These are phyloP conservation scores for Dryadomyces quercus-mongolicae DNA, from an alignment of 2,329 filamentous ascomycete genomes.

Conservation along the genomic window DNA sequence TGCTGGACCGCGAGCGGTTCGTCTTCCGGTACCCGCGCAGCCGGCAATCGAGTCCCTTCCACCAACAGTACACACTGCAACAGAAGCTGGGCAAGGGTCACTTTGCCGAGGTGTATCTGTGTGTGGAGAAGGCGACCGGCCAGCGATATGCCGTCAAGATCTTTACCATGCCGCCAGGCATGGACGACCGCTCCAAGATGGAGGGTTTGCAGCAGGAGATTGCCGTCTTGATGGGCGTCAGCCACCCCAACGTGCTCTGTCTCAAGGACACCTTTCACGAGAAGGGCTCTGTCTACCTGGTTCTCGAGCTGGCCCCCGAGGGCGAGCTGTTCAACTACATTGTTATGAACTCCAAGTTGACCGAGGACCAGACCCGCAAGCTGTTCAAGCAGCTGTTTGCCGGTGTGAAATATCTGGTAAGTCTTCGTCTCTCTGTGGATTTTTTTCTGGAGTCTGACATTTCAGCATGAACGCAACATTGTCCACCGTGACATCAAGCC, in stretches of 20 bases:
- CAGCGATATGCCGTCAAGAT: conserved; percentile 85
- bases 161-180: conserved; percentile 75
- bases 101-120: conserved; percentile 87
- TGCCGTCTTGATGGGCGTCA: conserved; percentile 92
- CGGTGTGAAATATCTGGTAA: conserved; percentile 86
- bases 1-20: conserved; percentile 76
- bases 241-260: conserved; percentile 84
- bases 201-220: conserved; percentile 92
- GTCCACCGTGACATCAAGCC: conserved; percentile 97
- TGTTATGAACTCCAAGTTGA: conserved; percentile 78
- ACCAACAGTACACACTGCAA: conserved; percentile 73
- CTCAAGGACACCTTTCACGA: conserved; percentile 95
- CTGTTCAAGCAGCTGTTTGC: conserved; percentile 87
- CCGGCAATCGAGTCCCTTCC: conserved; percentile 63
- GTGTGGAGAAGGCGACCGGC: conserved; percentile 74
- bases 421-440: conserved; percentile 16
- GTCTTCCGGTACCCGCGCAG: conserved; percentile 81
- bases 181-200: conserved; percentile 70
- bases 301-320: conserved; percentile 81
- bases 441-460: neutral
- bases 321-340: conserved; percentile 96
- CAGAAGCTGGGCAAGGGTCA: conserved; percentile 88
- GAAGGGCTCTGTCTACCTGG: conserved; percentile 76
- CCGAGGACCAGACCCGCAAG: conserved; percentile 71
- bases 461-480: conserved; percentile 87